Percentiles rank a stretch among this genome's conserved stretches.
Conservation (phyloP, 352 stramenopile genomes). For the Albugo laibachii region DNA sequence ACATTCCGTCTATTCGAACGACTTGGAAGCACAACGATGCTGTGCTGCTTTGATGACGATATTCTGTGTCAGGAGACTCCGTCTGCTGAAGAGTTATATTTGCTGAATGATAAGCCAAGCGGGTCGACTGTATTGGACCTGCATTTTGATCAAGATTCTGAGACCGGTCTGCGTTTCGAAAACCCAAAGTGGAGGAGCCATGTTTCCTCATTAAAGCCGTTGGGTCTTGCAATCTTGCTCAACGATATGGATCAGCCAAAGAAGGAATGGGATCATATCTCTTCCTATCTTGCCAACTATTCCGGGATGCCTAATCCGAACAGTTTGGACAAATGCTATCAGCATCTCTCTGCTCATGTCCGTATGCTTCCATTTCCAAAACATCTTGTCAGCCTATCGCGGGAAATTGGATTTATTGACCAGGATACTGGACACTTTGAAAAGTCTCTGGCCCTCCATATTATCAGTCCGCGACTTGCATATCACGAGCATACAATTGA, state of each 20-base stretch:
- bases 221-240: constrained; percentile 59
- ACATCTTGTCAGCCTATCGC: constrained; percentile 52
- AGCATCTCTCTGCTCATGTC: constrained; percentile 60
- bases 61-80: constrained; percentile 65
- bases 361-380: constrained; percentile 71
- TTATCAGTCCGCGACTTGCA: constrained; percentile 60
- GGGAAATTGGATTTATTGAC: constrained; percentile 62
- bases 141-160: constrained; percentile 41
- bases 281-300: constrained; percentile 60
- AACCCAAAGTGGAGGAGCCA: constrained; percentile 70
- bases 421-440: constrained; percentile 48
- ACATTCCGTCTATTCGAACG: constrained; percentile 64
- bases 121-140: constrained; percentile 51
- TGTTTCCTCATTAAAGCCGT: constrained; percentile 53
- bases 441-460: constrained; percentile 50
- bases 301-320: constrained; percentile 2
- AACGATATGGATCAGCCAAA: constrained; percentile 58
- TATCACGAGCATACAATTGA: constrained; percentile 71
- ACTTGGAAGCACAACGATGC: constrained; percentile 67
- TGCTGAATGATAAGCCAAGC: constrained; percentile 43
- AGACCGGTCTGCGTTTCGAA: constrained; percentile 72
- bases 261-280: constrained; percentile 34
- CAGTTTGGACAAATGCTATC: constrained; percentile 37
- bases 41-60: constrained; percentile 78
- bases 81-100: constrained; percentile 67